Evolutionary conservation across 352 stramenopile species (phyloP), one percentile per base, ranked within the genome.

Genomic region (Plasmopara halstedii): DNA sequence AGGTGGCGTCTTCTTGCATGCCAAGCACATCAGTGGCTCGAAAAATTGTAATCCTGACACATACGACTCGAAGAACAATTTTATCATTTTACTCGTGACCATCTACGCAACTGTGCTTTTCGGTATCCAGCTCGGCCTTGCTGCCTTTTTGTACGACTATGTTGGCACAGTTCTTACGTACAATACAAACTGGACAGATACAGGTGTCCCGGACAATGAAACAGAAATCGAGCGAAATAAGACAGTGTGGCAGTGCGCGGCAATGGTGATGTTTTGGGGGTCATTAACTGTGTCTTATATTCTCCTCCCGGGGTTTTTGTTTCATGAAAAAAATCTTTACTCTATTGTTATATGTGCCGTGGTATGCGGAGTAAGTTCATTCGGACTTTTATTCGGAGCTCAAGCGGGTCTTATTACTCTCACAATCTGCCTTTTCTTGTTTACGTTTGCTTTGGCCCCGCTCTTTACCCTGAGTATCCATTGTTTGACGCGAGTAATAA

Each of bases 11-110:
- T 88, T 91, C 19, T 62, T 91, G 42, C 79, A 88, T 42, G 74
- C 81, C 13, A 79, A 85, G 46, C 74, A 91, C 54, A 75, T 85
- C 35, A 73, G 63, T 6, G 67, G 65, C 26, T 79, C 72, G 3
- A 76, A 80, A 26, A 87, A 87, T 45, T 81, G 69, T 48, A 88
- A 88, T 41, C 75, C 79, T 8, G 79, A 91, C 53, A 85, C 70
- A 27, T 91, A 88, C 66, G 76, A 91, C 58, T 65, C 76, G 18
- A 68, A 79, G 53, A 87, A 78, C 54, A 91, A 91, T 50, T 70
- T 91, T 26, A 88, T 91, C 53, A 85, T 91, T 47, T 42, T 91
- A 40, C 69, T 88, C 14, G 79, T 86, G 21, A 91, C 76, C n/a
- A 80, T 91, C 36, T 83, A 86, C 42, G 59, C 70, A 26, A 91